Conservation (phyloP, 805 yeast genomes). For the Teunomyces kruisii region DNA sequence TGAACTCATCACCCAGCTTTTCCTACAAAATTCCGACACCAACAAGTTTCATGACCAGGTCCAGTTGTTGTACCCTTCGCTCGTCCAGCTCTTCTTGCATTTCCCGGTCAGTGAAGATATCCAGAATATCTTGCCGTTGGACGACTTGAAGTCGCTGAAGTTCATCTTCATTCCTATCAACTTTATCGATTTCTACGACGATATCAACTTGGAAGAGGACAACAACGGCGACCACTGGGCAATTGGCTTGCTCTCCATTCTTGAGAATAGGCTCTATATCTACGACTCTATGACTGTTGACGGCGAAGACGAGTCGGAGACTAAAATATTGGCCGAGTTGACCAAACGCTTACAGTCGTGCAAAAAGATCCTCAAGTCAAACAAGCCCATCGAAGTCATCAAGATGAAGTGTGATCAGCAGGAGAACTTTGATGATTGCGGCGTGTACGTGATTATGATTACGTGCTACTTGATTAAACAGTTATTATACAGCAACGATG, state of each 20-base stretch:
- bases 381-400: slow-evolving; percentile 24
- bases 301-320: slow-evolving; percentile 12
- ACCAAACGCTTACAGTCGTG: slow-evolving; percentile 22
- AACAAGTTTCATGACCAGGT: slow-evolving; percentile 22
- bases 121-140: slow-evolving; percentile 32
- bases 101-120: slow-evolving; percentile 39
- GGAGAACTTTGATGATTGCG: slow-evolving; percentile 66
- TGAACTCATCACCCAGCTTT: slow-evolving; percentile 41
- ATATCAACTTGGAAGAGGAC: slow-evolving; percentile 47
- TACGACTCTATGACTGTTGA: slow-evolving; percentile 56
- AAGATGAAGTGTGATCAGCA: slow-evolving; percentile 55
- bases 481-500: slow-evolving; percentile 1
- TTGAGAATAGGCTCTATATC: slow-evolving; percentile 48
- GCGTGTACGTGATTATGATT: slow-evolving; percentile 44
- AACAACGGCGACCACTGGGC: slow-evolving; percentile 83
- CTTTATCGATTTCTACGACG: slow-evolving; percentile 45
- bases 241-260: slow-evolving; percentile 50
- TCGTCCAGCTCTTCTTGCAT: slow-evolving; percentile 60
- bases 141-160: slow-evolving; percentile 31
- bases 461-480: slow-evolving; percentile 22
- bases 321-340: slow-evolving; percentile 28
- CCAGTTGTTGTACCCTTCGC: slow-evolving; percentile 52
- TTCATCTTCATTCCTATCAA: slow-evolving; percentile 69
- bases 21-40: slow-evolving; percentile 14
- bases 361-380: slow-evolving; percentile 20